Percentiles rank a stretch among this genome's conserved stretches.
Evolutionary conservation across 441 rosid species (phyloP).

Genomic region (Euphorbia corollata): DNA sequence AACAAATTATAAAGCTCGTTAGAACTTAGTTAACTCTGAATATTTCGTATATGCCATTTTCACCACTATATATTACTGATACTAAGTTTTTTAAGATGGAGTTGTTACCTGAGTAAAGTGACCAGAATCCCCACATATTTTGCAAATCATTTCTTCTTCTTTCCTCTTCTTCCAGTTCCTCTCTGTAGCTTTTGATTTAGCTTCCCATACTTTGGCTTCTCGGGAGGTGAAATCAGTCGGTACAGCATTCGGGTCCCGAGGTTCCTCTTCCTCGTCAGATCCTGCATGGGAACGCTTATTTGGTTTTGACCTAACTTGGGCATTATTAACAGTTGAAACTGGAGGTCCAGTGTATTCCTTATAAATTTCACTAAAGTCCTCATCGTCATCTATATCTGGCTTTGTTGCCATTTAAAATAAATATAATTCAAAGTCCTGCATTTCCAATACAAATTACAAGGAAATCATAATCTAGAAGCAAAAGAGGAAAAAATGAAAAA

Average conservation of each 20-base stretch:
- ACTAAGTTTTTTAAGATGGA: not conserved
- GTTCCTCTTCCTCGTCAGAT: conserved; percentile 64
- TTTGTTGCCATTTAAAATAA: conserved; percentile 51
- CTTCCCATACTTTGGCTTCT: conserved; percentile 98
- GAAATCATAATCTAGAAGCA: not conserved
- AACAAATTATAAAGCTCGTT: not conserved
- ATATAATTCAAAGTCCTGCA: conserved; percentile 25
- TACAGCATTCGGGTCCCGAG: conserved; percentile 83
- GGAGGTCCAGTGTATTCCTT: conserved; percentile 90
- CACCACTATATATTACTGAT: not conserved
- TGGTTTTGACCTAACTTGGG: conserved; percentile 40
- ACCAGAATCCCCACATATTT: conserved; percentile 90
- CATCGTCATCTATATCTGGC: conserved; percentile 71
- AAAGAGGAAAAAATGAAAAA: not conserved
- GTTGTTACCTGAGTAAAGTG: conserved; percentile 84
- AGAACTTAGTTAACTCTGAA: not conserved
- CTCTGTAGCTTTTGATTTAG: conserved; percentile 96
- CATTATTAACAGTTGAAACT: conserved; percentile 28
- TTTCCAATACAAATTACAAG: conserved; percentile 15
- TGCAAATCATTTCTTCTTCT: conserved; percentile 97
- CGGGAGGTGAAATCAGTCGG: conserved; percentile 97
- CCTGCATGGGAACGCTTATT: conserved; percentile 51
- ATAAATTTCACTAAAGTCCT: conserved; percentile 87
- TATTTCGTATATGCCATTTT: not conserved
- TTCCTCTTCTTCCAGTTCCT: conserved; percentile 97